Base-by-base conservation (phyloP, 441 rosid genomes). In the Syzygium malaccense region DNA sequence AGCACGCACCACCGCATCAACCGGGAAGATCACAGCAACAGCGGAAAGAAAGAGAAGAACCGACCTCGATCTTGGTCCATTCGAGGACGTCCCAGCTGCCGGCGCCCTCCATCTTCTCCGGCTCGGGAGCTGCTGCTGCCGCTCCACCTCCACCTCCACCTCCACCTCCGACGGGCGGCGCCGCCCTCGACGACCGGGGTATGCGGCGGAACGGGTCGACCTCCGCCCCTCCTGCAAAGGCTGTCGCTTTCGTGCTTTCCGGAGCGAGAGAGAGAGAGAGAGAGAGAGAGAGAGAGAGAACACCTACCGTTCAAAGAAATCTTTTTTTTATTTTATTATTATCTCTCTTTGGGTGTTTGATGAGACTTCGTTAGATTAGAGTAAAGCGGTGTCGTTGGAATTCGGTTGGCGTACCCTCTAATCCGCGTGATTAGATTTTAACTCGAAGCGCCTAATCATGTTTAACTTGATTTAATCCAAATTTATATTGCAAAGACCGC, bases 41-140 rank as follows among this genome's bases (percentile, higher is more conserved):
- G 90, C 91, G 90, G 78, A 85, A 53, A 45, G 55, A 53, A 79
- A 41, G 86, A 75, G 45, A 85, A 66, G 88, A 17, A 87, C 57
- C 41, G 86, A 97, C 99, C 92, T 97, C 99, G 86, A 92, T 62
- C 94, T 97, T 92, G 89, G 93, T 94, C 99, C 99, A 98, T 89
- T 95, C 99, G 87, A 97, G 92, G 60, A 94, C 90, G 85, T 96
- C 97, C 98, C 99, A 97, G 92, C 99, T 95, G 83, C 96, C 97
- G 62, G 95, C 91, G 78, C 93, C 95, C 64, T 97, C 98, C 94
- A 95, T 92, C 94, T 92, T 93, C 90, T 96, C 96, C 89, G 94
- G 91, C 85, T 93, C 96, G 25, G 92, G 84, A 79, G 94, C 87
- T 90, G 48, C 87, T 91, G 48, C 48, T 45, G 48, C 48, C 1